Conservation (phyloP, 805 yeast genomes). For the Kuraishia cidri region DNA sequence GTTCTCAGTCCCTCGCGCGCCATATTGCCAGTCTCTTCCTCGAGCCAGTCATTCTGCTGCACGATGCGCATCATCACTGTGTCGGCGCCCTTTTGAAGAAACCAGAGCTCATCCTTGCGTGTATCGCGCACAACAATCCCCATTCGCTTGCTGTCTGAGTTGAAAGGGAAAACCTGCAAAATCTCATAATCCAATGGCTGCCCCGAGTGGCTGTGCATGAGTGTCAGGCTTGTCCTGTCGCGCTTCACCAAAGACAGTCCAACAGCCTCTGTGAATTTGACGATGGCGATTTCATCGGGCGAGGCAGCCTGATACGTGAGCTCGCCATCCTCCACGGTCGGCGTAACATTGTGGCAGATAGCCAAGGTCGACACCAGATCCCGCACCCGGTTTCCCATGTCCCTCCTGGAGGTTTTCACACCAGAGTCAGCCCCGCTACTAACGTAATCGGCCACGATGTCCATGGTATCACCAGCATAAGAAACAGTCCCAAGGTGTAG, state of each 20-base stretch:
- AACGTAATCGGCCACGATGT: conserved; percentile 71
- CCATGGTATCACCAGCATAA: conserved; percentile 88
- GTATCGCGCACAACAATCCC: conserved; percentile 72
- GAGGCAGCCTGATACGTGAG: conserved; percentile 93
- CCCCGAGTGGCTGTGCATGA: conserved; percentile 54
- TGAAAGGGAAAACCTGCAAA: conserved; percentile 85
- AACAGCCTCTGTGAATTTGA: conserved; percentile 78
- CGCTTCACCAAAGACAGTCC: conserved; percentile 77
- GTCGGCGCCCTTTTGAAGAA: conserved; percentile 93
- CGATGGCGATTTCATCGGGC: conserved; percentile 97
- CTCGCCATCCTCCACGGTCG: conserved; percentile 72
- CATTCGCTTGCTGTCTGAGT: conserved; percentile 94
- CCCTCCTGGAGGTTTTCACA: conserved; percentile 39
- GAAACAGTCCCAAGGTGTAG: conserved; percentile 89
- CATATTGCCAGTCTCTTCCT: conserved; percentile 96
- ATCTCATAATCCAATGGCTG: conserved; percentile 51
- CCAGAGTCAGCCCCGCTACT: conserved; percentile 8
- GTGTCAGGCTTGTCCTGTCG: conserved; percentile 68
- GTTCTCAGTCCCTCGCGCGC: conserved; percentile 98
- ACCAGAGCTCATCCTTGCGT: conserved; percentile 66
- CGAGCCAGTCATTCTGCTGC: conserved; percentile 87
- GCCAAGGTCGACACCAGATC: conserved; percentile 80
- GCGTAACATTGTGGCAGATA: conserved; percentile 96
- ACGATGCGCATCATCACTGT: conserved; percentile 85
- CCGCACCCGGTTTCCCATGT: conserved; percentile 65